Conservation (phyloP, 768 basidiomycete genomes). For the Termitomyces sp. region DNA sequence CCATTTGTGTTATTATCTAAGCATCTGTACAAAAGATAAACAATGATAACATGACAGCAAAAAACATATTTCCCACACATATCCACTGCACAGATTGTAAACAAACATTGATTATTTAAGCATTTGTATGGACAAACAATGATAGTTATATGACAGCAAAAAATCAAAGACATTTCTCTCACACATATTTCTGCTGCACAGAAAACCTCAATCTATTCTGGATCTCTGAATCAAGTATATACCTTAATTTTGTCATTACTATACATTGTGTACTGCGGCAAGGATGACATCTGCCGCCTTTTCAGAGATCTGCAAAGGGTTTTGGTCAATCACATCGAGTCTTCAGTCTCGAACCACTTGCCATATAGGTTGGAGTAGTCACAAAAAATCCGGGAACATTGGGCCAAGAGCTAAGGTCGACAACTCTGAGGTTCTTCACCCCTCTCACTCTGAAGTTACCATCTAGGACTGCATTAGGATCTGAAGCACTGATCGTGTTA, state of each 20-base stretch:
- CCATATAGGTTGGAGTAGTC: constrained; percentile 27
- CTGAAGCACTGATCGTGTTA: constrained; percentile 8
- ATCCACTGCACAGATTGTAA: too few species aligned
- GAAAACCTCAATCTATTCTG: too few species aligned
- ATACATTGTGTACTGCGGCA: constrained; percentile 9
- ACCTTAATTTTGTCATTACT: neutral
- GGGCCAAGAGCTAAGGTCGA: constrained; percentile 26
- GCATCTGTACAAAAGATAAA: too few species aligned
- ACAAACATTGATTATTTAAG: too few species aligned
- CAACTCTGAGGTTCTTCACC: constrained; percentile 23
- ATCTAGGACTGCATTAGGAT: constrained; percentile 24
- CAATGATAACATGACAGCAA: too few species aligned
- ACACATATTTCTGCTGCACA: too few species aligned
- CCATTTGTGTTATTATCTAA: too few species aligned
- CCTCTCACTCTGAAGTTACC: constrained; percentile 25
- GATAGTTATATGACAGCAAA: too few species aligned
- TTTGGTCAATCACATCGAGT: neutral
- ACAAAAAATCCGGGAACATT: constrained; percentile 27
- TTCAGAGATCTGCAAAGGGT: constrained; percentile 20
- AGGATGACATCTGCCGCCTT: constrained; percentile 26
- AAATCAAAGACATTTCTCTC: too few species aligned
- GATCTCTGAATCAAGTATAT: neutral
- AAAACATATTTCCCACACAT: too few species aligned
- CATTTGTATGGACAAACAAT: too few species aligned
- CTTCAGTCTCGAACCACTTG: constrained; percentile 4